phyloP scores from a whole-genome alignment of 2,329 filamentous ascomycete genomes.

The Talaromyces albobiverticillius region DNA sequence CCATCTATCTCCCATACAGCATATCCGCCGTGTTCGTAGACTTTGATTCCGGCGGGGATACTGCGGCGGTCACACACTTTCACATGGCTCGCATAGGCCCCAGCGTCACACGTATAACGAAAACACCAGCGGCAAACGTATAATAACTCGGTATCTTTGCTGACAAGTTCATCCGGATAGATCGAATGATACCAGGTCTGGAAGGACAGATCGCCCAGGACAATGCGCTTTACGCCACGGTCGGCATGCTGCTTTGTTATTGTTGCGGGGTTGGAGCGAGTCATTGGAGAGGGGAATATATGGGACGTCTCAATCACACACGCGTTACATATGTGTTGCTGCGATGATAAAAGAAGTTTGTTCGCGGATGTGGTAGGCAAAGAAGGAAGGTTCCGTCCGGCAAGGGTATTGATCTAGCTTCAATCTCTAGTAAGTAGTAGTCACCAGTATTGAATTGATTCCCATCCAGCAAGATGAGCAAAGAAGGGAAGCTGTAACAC shows the following conservation, averaged over 20 bases:
- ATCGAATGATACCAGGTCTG: constrained; percentile 91
- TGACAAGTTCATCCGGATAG: constrained; percentile 68
- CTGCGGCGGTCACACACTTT: constrained; percentile 53
- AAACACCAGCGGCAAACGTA: constrained; percentile 94
- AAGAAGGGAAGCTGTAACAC: too few relatives aligned
- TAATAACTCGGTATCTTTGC: constrained; percentile 56
- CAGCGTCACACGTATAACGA: constrained; percentile 66
- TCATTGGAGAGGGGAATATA: constrained; percentile 22
- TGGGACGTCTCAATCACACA: background rate
- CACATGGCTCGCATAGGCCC: constrained; percentile 35
- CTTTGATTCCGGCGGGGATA: constrained; percentile 65
- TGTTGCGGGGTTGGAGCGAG: constrained; percentile 21
- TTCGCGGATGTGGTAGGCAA: background rate
- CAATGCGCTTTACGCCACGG: constrained; percentile 77
- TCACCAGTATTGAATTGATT: too few relatives aligned
- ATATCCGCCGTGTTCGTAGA: constrained; percentile 79
- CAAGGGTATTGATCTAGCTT: too few relatives aligned
- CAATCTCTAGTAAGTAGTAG: too few relatives aligned
- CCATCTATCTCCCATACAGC: constrained; percentile 92
- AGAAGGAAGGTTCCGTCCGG: background rate
- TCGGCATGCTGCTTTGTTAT: constrained; percentile 41
- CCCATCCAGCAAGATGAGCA: too few relatives aligned
- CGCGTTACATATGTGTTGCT: background rate
- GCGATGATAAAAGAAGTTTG: background rate
- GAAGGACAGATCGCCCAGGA: constrained; percentile 80